Conservation (phyloP, 2,329 filamentous ascomycete genomes). For the Leptodontidium sp. region DNA sequence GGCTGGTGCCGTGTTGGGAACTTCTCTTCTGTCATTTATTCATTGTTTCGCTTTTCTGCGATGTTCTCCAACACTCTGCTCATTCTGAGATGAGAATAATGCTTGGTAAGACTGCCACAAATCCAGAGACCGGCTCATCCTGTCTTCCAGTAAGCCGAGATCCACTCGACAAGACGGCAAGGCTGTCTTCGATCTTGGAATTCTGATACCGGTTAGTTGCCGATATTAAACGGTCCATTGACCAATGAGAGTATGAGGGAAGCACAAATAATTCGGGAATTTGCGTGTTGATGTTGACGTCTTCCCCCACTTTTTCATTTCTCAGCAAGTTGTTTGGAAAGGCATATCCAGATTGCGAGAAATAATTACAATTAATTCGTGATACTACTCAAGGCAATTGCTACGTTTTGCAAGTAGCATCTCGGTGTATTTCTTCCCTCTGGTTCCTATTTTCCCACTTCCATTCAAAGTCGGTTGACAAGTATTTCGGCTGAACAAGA, state of each 20-base stretch:
- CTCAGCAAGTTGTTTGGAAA: too few species aligned
- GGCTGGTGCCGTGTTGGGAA: not conserved
- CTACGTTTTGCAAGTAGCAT: too few species aligned
- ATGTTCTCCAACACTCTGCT: too few species aligned
- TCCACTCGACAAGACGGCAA: not conserved
- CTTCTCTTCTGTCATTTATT: too few species aligned
- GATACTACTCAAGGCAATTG: too few species aligned
- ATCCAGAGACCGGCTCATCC: not conserved
- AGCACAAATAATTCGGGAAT: not conserved
- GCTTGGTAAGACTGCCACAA: not conserved
- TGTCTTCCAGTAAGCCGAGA: not conserved
- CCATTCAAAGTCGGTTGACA: not conserved
- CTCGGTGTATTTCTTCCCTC: too few species aligned
- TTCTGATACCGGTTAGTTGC: not conserved
- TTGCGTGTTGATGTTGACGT: not conserved
- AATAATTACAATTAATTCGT: too few species aligned
- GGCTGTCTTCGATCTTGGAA: not conserved
- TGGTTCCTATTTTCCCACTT: too few species aligned
- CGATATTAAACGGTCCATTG: not conserved
- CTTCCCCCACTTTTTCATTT: too few species aligned
- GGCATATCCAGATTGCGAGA: too few species aligned
- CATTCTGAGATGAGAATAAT: too few species aligned
- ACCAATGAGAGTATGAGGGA: not conserved
- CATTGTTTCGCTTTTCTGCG: too few species aligned
- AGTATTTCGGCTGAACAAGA: not conserved